Conservation (phyloP, 139 green algal genomes). For the Tetraselmis chui region DNA sequence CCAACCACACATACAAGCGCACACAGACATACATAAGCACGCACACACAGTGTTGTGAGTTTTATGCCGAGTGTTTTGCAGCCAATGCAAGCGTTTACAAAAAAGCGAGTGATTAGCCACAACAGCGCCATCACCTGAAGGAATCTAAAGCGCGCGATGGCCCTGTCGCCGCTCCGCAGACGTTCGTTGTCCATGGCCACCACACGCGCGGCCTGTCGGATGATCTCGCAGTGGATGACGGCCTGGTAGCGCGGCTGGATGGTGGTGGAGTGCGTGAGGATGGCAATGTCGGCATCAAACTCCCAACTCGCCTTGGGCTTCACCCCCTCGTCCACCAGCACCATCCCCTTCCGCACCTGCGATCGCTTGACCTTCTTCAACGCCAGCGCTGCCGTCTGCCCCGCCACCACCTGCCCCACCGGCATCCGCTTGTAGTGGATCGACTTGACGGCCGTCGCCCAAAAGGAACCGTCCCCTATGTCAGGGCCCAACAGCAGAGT, state of each 20-base stretch:
- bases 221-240: slow-evolving; percentile 91
- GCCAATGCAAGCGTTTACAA: too few relatives aligned
- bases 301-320: slow-evolving; percentile 71
- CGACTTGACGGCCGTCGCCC: slow-evolving; percentile 69
- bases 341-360: slow-evolving; percentile 86
- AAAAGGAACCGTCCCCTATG: slow-evolving; percentile 73
- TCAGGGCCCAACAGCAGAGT: slow-evolving; percentile 77
- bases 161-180: slow-evolving; percentile 65
- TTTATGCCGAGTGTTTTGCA: too few relatives aligned
- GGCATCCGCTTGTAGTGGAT: slow-evolving; percentile 84
- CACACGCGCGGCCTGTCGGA: slow-evolving; percentile 69
- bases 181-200: slow-evolving; percentile 81
- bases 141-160: slow-evolving; percentile 83
- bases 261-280: slow-evolving; percentile 87
- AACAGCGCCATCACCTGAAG: slow-evolving; percentile 33
- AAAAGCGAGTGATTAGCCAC: too few relatives aligned
- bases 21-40: not conserved
- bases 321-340: slow-evolving; percentile 62
- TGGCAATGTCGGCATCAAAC: slow-evolving; percentile 86
- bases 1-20: not conserved
- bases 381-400: slow-evolving; percentile 79
- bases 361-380: slow-evolving; percentile 81
- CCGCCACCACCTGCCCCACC: slow-evolving; percentile 68
- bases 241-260: slow-evolving; percentile 84
- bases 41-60: not conserved